These are phyloP conservation scores for Zea luxurians DNA, from an alignment of 176 grass and related monocot species.

Conservation along the genomic window DNA sequence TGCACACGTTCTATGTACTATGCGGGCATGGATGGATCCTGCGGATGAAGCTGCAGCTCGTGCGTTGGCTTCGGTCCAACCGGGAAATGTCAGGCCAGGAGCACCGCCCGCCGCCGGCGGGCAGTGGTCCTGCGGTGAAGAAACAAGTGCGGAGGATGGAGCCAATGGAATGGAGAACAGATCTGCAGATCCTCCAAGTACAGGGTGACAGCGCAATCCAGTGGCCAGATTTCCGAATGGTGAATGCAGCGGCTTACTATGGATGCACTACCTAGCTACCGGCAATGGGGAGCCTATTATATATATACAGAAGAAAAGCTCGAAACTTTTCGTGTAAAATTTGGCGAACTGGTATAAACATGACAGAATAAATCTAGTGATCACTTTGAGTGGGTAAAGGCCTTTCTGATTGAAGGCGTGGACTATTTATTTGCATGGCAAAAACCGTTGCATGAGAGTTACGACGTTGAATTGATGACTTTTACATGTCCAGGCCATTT, in stretches of 20 bases:
- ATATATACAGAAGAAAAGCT: background rate
- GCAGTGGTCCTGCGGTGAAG: background rate
- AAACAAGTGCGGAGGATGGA: background rate
- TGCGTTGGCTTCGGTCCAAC: conserved; percentile 19
- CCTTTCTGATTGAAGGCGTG: no score
- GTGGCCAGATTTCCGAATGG: background rate
- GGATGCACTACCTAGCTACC: background rate
- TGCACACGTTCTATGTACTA: conserved; percentile 28
- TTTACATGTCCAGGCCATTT: no score
- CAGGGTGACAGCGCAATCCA: conserved; percentile 18
- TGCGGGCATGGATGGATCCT: conserved; percentile 1
- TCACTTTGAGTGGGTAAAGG: no score
- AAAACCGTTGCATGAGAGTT: no score
- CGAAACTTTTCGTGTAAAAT: background rate
- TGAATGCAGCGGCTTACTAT: conserved; percentile 13
- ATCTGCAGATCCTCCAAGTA: conserved; percentile 43
- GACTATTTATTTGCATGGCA: no score
- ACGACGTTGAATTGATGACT: no score
- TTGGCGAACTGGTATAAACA: background rate
- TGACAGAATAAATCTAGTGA: background rate
- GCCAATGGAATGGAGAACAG: conserved; percentile 10
- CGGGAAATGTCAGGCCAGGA: background rate
- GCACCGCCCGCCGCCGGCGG: background rate
- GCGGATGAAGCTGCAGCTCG: conserved; percentile 16
- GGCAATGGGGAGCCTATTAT: background rate